These are phyloP conservation scores for Saturnispora kantuleensis DNA, from an alignment of 805 yeast species.

Conservation along the genomic window DNA sequence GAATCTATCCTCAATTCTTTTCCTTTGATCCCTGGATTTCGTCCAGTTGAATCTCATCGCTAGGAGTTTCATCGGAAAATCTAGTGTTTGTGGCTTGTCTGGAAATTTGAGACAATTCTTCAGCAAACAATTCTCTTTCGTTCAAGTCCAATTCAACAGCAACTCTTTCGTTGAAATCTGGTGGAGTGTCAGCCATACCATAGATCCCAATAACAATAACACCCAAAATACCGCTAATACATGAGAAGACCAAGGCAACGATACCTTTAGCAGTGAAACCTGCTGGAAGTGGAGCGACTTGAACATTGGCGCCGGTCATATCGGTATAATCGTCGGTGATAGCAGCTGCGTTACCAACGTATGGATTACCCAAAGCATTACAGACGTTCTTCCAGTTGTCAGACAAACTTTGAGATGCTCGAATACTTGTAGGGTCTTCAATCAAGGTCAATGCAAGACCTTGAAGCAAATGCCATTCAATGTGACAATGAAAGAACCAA, in stretches of 20 bases:
- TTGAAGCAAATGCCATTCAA: conserved; percentile 96
- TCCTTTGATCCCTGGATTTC: conserved; percentile 3
- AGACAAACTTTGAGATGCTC: conserved; percentile 50
- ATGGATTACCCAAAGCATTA: conserved; percentile 40
- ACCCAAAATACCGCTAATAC: conserved; percentile 79
- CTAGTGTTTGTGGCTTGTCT: conserved; percentile 9
- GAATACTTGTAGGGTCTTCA: conserved; percentile 75
- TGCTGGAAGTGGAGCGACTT: conserved; percentile 54
- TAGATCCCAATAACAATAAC: conserved; percentile 65
- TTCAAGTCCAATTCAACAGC: conserved; percentile 45
- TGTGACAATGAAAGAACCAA: conserved; percentile 98
- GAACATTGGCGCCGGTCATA: conserved; percentile 67
- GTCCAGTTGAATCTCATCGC: conserved; percentile 5
- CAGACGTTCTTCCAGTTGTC: conserved; percentile 56
- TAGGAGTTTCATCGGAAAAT: conserved; percentile 11
- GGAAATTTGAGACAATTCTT: conserved; percentile 5
- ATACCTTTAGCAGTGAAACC: conserved; percentile 95
- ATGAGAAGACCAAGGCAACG: conserved; percentile 87
- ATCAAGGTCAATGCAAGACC: conserved; percentile 75
- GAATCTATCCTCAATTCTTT: background rate
- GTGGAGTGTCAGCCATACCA: conserved; percentile 74
- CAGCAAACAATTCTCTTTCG: conserved; percentile 28
- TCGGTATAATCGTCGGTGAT: conserved; percentile 54
- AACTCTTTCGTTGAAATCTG: conserved; percentile 51
- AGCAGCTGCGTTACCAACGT: conserved; percentile 84